Conservation (phyloP, 257 asterid genomes). For the Gentiana straminea region DNA sequence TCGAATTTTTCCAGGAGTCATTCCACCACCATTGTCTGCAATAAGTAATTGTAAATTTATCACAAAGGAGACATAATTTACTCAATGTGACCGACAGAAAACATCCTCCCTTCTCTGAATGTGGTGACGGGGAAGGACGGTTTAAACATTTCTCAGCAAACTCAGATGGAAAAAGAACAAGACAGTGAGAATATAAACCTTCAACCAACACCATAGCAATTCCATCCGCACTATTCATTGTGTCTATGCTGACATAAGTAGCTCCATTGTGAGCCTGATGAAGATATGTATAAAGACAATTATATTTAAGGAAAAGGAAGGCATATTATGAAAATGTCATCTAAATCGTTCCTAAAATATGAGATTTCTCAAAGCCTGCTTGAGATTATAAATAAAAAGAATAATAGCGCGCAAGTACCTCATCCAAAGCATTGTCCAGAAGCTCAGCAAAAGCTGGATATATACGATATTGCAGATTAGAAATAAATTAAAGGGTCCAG, state of each 20-base stretch:
- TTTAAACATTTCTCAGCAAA: too few relatives aligned
- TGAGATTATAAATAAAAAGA: neutral
- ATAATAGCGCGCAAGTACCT: conserved; percentile 31
- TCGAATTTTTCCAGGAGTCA: conserved; percentile 86
- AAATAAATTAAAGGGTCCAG: too few relatives aligned
- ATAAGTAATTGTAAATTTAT: too few relatives aligned
- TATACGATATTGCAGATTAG: too few relatives aligned
- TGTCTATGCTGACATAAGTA: conserved; percentile 65
- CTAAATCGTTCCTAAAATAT: neutral
- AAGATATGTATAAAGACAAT: conserved; percentile 4
- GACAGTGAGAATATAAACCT: conserved; percentile 31
- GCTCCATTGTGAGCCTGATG: conserved; percentile 76
- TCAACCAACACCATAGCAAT: conserved; percentile 80
- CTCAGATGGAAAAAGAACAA: neutral
- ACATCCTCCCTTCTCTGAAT: neutral
- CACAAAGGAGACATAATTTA: too few relatives aligned
- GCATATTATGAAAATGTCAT: neutral
- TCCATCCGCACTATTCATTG: conserved; percentile 75
- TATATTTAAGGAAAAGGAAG: neutral
- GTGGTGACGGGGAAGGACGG: too few relatives aligned
- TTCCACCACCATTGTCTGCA: conserved; percentile 92
- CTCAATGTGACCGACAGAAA: neutral
- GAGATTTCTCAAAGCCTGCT: too few relatives aligned
- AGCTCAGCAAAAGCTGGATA: conserved; percentile 86
- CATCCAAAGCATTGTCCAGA: conserved; percentile 83